Evolutionary conservation across 352 stramenopile genomes (phyloP), one percentile per base, ranked within the genome.

Genomic region (Pythium oligandrum): DNA sequence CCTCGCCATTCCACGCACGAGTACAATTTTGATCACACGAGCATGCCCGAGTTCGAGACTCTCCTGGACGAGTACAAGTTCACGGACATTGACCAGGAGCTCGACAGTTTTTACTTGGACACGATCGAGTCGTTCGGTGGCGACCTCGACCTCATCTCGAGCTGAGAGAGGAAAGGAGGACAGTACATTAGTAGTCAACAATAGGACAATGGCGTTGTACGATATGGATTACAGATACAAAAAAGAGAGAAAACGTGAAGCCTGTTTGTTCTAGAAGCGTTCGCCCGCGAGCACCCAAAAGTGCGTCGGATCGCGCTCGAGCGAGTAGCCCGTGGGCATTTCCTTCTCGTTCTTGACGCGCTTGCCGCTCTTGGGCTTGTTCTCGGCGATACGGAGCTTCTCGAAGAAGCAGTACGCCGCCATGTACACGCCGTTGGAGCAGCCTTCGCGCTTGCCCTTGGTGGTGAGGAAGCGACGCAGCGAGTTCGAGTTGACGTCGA

Each of bases 41-140:
- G 72, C 40, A 56, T 70, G 42, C 69, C 73, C 6, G 81, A 92
- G 65, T 89, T 90, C 53, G 78, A 90, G 52, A 83, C 69, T 36
- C 66, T 88, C 38, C 66, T 82, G 42, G 76, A 88, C 40, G 78
- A 90, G 65, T 88, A 88, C 69, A 80, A 88, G 58, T 75, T 89
- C 48, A 83, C 75, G 5, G 79, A 90, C 67, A 87, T 89, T 60
- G 78, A 88, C 52, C 77, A 88, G 60, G 81, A 92, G 65, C 73
- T 92, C 46, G 76, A 90, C 58, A 90, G 61, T 43, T 92, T 92
- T 51, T 92, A 92, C 63, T 50, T 88, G 40, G 73, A 89, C 52
- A 78, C 75, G 35, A 86, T 88, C 53, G 77, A 83, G 38, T 73
- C 70, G 9, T 77, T 88, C 12, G 65, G 69, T 11, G 75, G 74